These are phyloP conservation scores for Colletotrichum caudatum DNA, from an alignment of 2,329 filamentous ascomycete species.

Conservation along the genomic window DNA sequence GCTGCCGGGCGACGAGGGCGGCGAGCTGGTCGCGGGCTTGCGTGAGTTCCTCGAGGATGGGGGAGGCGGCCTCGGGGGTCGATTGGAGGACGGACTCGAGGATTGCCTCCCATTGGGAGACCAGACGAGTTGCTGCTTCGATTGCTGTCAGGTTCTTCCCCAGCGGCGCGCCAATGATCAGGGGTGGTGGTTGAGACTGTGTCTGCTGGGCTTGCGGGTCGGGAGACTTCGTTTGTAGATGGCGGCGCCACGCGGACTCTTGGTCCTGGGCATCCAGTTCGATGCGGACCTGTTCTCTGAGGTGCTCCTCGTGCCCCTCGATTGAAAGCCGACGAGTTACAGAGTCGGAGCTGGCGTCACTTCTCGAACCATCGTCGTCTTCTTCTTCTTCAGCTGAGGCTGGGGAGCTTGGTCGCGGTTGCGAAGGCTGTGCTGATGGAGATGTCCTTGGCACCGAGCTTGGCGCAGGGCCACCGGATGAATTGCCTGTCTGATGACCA, in stretches of 20 bases:
- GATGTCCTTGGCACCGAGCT: too few relatives aligned
- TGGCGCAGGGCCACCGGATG: neutral
- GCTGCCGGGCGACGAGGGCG: conserved; percentile 2
- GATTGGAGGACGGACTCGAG: conserved; percentile 45
- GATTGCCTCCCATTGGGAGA: conserved; percentile 53
- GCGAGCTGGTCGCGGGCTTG: conserved; percentile 27
- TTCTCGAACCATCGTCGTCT: neutral
- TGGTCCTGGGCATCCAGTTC: conserved; percentile 22
- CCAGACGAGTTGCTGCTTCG: conserved; percentile 53
- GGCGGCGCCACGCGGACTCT: conserved; percentile 11
- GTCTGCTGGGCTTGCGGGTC: neutral
- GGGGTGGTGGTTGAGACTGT: conserved; percentile 41
- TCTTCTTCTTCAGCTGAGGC: neutral
- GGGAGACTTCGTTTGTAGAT: neutral
- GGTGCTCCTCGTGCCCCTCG: conserved; percentile 5
- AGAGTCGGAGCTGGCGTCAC: neutral
- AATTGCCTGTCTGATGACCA: neutral
- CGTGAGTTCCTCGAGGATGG: conserved; percentile 28
- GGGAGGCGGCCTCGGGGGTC: conserved; percentile 20
- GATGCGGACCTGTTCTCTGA: conserved; percentile 15
- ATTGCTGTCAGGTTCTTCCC: conserved; percentile 53
- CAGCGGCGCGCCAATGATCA: conserved; percentile 52
- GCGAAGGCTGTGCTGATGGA: neutral
- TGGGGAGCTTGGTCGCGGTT: neutral
- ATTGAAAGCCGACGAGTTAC: neutral